Base-by-base conservation (phyloP, 805 yeast genomes). In the Cyberlindnera americana region DNA sequence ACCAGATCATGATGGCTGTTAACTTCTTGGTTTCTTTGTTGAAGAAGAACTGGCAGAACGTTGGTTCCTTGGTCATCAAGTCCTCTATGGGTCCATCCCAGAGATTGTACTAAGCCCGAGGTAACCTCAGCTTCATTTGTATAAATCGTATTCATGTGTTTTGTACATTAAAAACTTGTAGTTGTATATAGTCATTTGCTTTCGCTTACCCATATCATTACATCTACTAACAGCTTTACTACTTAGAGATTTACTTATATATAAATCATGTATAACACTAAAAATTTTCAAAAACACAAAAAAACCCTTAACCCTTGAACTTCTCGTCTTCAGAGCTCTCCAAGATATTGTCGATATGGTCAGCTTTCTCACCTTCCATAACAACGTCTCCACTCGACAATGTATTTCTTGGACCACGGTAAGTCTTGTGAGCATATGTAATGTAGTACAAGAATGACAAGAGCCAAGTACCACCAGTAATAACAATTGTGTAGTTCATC, bases 31-130 rank as follows among this genome's bases (percentile, higher is more conserved):
- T 93, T 61, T 93, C 99, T 59, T 78, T 93, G 75, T 82, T 93
- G 73, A 93, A 93, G 96, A 93, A 93, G 91, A 88, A 93, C 96
- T 93, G 99, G 99, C 99, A 93, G 83, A 93, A 93, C 77, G 97
- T 93, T 69, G 99, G 99, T 66, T 93, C 99, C 67, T 78, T 93
- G 73, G 97, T 90, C 69, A 83, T 93, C 80, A 93, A 93, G 81
- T 88, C 96, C 53, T 81, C 98, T 74, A 93, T 93, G 99, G 99
- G 99, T 78, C 99, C 98, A 72, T 85, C 98, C 70, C 88, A 82
- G 95, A 90, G 98, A 85, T 83, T 93, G 72, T 93, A 93, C 93
- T 93, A 90, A 76, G 67, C 61, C 58, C 29, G 13, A 26, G 34
- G 44, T 13, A 12, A 16, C 19, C 32, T 35, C 19, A 10, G 22